Conservation (phyloP, 2,329 filamentous ascomycete species). For the Xylaria arbuscula region DNA sequence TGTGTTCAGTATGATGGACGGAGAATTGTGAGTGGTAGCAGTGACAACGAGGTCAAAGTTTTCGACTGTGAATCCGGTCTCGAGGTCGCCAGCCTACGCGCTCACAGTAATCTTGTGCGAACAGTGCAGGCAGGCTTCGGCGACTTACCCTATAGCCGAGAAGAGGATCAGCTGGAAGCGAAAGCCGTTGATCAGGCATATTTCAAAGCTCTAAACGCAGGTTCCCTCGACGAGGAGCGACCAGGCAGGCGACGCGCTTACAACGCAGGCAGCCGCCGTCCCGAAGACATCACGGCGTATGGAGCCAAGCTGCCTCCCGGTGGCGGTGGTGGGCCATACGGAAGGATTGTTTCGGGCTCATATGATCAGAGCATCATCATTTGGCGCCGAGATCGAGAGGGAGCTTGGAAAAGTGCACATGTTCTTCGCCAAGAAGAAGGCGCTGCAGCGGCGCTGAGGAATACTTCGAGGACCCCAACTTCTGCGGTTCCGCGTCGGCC, state of each 20-base stretch:
- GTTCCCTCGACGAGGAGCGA: conserved; percentile 57
- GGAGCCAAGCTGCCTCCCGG: conserved; percentile 91
- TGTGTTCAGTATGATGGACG: conserved; percentile 97
- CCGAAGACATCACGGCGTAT: conserved; percentile 80
- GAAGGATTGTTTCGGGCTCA: conserved; percentile 94
- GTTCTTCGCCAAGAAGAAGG: conserved; percentile 80
- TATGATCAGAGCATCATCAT: conserved; percentile 97
- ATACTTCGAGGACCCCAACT: conserved; percentile 30
- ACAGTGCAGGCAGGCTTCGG: conserved; percentile 96
- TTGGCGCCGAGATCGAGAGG: conserved; percentile 87
- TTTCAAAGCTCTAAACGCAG: conserved; percentile 68
- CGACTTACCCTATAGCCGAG: conserved; percentile 82
- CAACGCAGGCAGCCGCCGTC: conserved; percentile 79
- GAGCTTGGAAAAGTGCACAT: conserved; percentile 84
- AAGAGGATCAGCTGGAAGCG: conserved; percentile 79
- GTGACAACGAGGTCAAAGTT: conserved; percentile 94
- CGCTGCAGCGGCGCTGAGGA: conserved; percentile 60
- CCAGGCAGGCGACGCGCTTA: conserved; percentile 54
- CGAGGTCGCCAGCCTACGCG: conserved; percentile 87
- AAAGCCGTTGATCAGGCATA: conserved; percentile 78
- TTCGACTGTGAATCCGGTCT: conserved; percentile 88
- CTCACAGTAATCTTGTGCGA: conserved; percentile 86
- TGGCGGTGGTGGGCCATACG: conserved; percentile 88
- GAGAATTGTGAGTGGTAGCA: conserved; percentile 94
- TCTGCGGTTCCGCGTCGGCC: conserved; percentile 34